Evolutionary conservation across 768 basidiomycete genomes (phyloP).

Genomic region (Boletus sp.): DNA sequence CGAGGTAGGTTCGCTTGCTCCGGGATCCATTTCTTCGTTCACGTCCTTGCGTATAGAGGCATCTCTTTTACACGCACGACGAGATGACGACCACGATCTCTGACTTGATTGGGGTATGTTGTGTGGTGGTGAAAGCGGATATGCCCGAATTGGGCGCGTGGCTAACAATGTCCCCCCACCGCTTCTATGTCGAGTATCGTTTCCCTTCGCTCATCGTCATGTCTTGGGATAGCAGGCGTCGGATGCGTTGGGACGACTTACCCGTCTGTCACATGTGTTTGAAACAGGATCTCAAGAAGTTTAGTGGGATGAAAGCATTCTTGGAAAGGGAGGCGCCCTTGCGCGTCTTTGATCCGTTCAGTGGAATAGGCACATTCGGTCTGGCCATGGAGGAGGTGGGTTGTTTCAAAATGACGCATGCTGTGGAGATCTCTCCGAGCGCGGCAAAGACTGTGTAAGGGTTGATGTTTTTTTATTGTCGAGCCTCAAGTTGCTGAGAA

Average conservation of each 20-base stretch:
- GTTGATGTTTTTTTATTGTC: background rate
- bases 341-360: slow-evolving; percentile 42
- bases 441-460: slow-evolving; percentile 63
- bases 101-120: slow-evolving; percentile 48
- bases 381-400: slow-evolving; percentile 54
- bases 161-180: slow-evolving; percentile 51
- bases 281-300: slow-evolving; percentile 28
- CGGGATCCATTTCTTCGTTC: background rate
- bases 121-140: slow-evolving; percentile 40
- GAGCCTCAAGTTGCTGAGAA: background rate
- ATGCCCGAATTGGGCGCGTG: slow-evolving; percentile 41
- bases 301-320: slow-evolving; percentile 35
- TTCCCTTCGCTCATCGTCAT: slow-evolving; percentile 43
- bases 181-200: slow-evolving; percentile 56
- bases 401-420: slow-evolving; percentile 59
- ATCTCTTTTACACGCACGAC: slow-evolving; percentile 60
- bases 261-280: slow-evolving; percentile 48
- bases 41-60: slow-evolving; percentile 40
- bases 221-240: slow-evolving; percentile 38
- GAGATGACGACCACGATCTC: slow-evolving; percentile 30
- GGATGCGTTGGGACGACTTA: slow-evolving; percentile 36
- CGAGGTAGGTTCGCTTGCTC: slow-evolving; percentile 42
- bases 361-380: slow-evolving; percentile 59
- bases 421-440: slow-evolving; percentile 73
- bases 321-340: slow-evolving; percentile 25